Evolutionary conservation across 257 asterid genomes (phyloP), one percentile per base, ranked within the genome.

Genomic region (Nyctanthes arbortristis): DNA sequence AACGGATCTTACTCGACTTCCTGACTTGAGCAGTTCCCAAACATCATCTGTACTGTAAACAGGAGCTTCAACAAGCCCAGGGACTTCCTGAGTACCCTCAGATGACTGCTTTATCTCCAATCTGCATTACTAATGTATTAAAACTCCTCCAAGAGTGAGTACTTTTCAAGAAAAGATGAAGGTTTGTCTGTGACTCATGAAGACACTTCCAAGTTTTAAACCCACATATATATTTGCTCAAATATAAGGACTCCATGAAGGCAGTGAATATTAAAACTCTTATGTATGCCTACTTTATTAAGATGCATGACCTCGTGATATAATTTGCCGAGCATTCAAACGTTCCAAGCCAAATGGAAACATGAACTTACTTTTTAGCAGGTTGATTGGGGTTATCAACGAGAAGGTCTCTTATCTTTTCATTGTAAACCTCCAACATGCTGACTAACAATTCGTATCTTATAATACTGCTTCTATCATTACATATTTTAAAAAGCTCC

Each of bases 31-130:
- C 68, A 94, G 78, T 67, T 78, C 85, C 99, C 99, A 94, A 13
- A 94, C 97, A 66, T 88, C 97, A 77, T 84, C 80, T 36, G 91
- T 94, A 63, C 88, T 79, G 76, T 82, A 68, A 40, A 88, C 99
- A 10, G 73, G 85, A 75, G 97, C 82, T 84, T 91, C 97, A 75
- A 88, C 87, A 71, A 94, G 95, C 58, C 99, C 99, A 66, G 97
- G 99, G 65, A 91, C 97, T 79, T 94, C 99, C 79, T 88, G 99
- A 66, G 96, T 94, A 70, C 99, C 99, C 81, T 91, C 97, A 65
- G 99, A 97, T 68, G 99, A 94, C 81, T 91, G 99, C 76, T 91
- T 94, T 69, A 94, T 88, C 81, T 94, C 99, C 87, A 94, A 78
- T 84, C 99, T 94, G 86, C 77, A 73, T 73, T 83, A 73, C 73